phyloP scores from a whole-genome alignment of 352 stramenopile species.

The Phytophthora sansomeana region DNA sequence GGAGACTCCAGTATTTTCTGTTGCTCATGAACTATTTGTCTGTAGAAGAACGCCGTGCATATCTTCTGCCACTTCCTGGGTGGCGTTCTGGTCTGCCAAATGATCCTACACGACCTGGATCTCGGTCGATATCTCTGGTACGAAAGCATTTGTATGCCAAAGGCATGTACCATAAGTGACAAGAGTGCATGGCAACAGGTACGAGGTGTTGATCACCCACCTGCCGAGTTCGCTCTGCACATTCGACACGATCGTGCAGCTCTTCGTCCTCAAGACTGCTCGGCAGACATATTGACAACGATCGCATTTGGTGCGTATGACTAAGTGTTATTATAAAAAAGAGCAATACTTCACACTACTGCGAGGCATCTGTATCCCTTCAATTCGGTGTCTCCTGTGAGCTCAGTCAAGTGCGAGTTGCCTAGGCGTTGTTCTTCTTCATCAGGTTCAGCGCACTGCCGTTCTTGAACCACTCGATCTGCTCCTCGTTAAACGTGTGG shows the following conservation, averaged over 20 bases:
- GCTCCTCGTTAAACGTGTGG: conserved; percentile 95
- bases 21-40: not conserved
- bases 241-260: conserved; percentile 30
- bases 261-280: conserved; percentile 43
- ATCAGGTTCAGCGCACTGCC: conserved; percentile 95
- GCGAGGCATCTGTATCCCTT: conserved; percentile 44
- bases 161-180: too few species aligned
- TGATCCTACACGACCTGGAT: conserved; percentile 53
- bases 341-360: conserved; percentile 52
- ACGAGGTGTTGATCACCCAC: conserved; percentile 47
- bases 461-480: conserved; percentile 96
- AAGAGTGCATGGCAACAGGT: conserved; percentile 21
- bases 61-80: conserved; percentile 68
- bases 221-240: conserved; percentile 44
- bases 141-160: not conserved
- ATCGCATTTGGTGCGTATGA: conserved; percentile 21
- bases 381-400: conserved; percentile 40
- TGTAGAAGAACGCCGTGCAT: conserved; percentile 63
- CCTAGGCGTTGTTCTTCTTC: conserved; percentile 90
- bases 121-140: conserved; percentile 58
- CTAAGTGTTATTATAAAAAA: conserved; percentile 55
- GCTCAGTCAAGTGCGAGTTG: conserved; percentile 33
- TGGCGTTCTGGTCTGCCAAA: conserved; percentile 63
- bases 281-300: conserved; percentile 26
- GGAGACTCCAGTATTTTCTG: not conserved